phyloP scores from a whole-genome alignment of 805 yeast species.

The Naumovozyma dairenensis region DNA sequence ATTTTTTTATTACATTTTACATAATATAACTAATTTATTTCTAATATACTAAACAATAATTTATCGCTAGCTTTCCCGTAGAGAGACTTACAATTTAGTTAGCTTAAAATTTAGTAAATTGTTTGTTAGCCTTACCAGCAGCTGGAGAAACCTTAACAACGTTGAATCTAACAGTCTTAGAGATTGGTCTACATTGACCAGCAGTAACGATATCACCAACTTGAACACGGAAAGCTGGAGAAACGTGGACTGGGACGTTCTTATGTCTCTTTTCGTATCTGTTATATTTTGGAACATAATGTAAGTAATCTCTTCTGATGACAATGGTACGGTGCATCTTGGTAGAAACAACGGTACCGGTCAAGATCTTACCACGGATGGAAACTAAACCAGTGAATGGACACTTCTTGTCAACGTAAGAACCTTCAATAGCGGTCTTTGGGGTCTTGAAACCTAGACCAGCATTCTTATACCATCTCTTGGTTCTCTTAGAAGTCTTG shows the following conservation, averaged over 20 bases:
- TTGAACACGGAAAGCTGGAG: conserved; percentile 99
- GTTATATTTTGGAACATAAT: conserved; percentile 99
- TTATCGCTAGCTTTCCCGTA: not conserved
- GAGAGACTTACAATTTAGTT: conserved; percentile 61
- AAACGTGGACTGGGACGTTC: conserved; percentile 99
- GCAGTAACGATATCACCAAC: conserved; percentile 99
- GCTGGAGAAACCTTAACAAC: conserved; percentile 91
- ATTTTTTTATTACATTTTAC: not conserved
- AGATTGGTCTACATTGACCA: conserved; percentile 99
- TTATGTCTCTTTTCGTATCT: conserved; percentile 99
- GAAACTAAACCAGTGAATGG: conserved; percentile 96
- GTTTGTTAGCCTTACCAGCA: conserved; percentile 70
- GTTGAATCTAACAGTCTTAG: conserved; percentile 99
- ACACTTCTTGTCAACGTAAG: conserved; percentile 99
- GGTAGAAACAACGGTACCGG: conserved; percentile 99
- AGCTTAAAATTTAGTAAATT: conserved; percentile 53
- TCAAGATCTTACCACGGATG: conserved; percentile 98
- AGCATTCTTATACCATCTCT: conserved; percentile 99
- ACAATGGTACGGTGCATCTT: conserved; percentile 99
- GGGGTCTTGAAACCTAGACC: conserved; percentile 99
- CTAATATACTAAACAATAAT: not conserved
- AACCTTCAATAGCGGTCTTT: conserved; percentile 94
- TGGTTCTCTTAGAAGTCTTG: conserved; percentile 95
- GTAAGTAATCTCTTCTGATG: conserved; percentile 99
- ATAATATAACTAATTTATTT: not conserved